Conservation (phyloP, 768 basidiomycete species). For the Leccinum ochraceum region DNA sequence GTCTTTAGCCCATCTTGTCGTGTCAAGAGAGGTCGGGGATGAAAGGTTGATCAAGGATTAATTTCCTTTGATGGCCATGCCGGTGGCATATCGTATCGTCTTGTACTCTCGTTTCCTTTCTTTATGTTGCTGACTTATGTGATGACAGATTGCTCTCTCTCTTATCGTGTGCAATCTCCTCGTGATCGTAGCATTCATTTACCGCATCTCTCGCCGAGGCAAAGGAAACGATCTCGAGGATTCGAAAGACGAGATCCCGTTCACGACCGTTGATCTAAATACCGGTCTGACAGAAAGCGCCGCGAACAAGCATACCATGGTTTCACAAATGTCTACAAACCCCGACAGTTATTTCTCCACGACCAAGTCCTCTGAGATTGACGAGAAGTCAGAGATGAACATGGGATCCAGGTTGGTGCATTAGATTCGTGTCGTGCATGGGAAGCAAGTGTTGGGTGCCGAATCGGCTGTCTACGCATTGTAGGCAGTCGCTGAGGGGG, state of each 20-base stretch:
- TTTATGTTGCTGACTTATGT: neutral
- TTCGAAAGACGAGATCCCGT: neutral
- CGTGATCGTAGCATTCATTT: constrained; percentile 26
- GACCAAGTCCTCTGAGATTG: neutral
- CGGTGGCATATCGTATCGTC: neutral
- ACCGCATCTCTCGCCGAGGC: constrained; percentile 15
- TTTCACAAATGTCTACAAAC: neutral
- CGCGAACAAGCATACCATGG: neutral
- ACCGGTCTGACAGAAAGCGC: constrained; percentile 1
- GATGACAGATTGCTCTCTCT: constrained; percentile 22
- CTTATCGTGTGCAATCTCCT: constrained; percentile 29
- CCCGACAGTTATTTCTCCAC: neutral
- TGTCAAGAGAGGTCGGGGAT: neutral
- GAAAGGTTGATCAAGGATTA: neutral
- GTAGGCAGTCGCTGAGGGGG: neutral
- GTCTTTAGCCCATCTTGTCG: neutral
- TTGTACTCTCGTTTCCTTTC: too few species aligned
- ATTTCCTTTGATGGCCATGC: neutral
- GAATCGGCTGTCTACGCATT: neutral
- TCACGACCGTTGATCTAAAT: constrained; percentile 21
- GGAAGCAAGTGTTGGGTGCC: neutral
- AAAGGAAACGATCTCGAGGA: constrained; percentile 4
- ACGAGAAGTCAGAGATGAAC: neutral
- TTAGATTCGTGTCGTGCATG: neutral
- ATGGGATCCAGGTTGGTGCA: neutral